These are phyloP conservation scores for Aspergillus viridinutans DNA, from an alignment of 2,329 filamentous ascomycete species.

Conservation along the genomic window DNA sequence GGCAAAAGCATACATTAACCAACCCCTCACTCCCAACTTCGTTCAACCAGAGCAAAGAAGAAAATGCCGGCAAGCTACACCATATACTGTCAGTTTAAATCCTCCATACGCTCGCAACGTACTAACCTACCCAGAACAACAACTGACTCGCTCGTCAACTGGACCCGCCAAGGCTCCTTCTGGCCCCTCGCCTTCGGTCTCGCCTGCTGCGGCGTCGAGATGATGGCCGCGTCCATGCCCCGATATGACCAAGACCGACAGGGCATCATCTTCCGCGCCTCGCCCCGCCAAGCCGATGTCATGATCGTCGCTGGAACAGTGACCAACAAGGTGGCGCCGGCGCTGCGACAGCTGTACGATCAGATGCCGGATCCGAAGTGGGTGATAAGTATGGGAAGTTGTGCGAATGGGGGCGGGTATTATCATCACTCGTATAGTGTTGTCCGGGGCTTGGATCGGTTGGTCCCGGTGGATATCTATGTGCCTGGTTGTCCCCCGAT, in stretches of 20 bases:
- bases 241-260: slow-evolving; percentile 85
- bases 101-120: neutral
- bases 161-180: slow-evolving; percentile 76
- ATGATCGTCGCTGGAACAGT: slow-evolving; percentile 91
- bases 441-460: slow-evolving; percentile 68
- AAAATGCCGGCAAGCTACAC: neutral
- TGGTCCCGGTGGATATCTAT: slow-evolving; percentile 76
- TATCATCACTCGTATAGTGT: slow-evolving; percentile 84
- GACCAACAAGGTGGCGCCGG: slow-evolving; percentile 92
- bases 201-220: slow-evolving; percentile 84
- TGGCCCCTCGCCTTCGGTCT: slow-evolving; percentile 89
- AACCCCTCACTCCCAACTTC: neutral
- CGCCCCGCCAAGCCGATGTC: slow-evolving; percentile 81
- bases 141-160: slow-evolving; percentile 53
- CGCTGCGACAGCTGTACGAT: slow-evolving; percentile 83
- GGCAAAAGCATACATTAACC: neutral
- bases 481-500: slow-evolving; percentile 66
- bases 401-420: slow-evolving; percentile 80
- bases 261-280: slow-evolving; percentile 84
- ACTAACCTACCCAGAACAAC: neutral
- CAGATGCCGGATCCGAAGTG: slow-evolving; percentile 91
- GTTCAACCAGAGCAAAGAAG: neutral
- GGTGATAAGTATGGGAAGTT: slow-evolving; percentile 82
- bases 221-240: slow-evolving; percentile 87
- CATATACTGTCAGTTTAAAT: neutral